These are phyloP conservation scores for Tolypocladium inflatum DNA, from an alignment of 2,329 filamentous ascomycete species.

Conservation along the genomic window DNA sequence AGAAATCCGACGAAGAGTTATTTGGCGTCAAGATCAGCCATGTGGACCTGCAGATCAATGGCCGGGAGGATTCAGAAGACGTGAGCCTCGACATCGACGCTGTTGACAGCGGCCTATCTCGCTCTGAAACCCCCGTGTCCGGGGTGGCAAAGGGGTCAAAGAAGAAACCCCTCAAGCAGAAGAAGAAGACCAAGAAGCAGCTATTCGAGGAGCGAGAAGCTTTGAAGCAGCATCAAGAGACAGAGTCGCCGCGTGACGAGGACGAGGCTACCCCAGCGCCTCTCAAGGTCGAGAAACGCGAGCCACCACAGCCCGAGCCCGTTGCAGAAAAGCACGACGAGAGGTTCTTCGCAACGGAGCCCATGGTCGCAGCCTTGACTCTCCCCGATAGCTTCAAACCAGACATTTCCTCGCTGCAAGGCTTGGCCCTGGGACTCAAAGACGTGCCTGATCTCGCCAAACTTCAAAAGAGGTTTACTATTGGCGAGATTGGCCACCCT, in stretches of 20 bases:
- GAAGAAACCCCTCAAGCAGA: constrained; percentile 47
- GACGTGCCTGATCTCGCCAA: constrained; percentile 41
- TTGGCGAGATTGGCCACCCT: constrained; percentile 36
- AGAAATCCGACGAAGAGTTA: constrained; percentile 70
- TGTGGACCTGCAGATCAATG: constrained; percentile 39
- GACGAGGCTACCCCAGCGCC: constrained; percentile 32
- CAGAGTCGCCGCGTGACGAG: constrained; percentile 22
- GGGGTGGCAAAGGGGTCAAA: constrained; percentile 39
- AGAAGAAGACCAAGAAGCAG: constrained; percentile 74
- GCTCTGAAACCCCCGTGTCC: constrained; percentile 37
- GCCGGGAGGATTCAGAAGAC: constrained; percentile 39
- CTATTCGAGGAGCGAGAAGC: constrained; percentile 58
- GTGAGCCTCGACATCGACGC: constrained; percentile 36
- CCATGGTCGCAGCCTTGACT: constrained; percentile 32
- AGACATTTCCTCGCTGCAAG: constrained; percentile 34
- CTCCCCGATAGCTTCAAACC: constrained; percentile 35
- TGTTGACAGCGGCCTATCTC: constrained; percentile 28
- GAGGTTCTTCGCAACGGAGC: constrained; percentile 38
- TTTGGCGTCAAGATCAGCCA: constrained; percentile 54
- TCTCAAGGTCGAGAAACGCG: constrained; percentile 15
- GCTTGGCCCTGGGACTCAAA: constrained; percentile 29
- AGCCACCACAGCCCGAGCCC: constrained; percentile 17
- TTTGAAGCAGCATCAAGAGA: constrained; percentile 45
- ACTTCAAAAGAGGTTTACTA: constrained; percentile 37
- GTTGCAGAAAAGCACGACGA: constrained; percentile 42